Evolutionary conservation across 352 stramenopile genomes (phyloP).

Genomic region (Pythium dissotocum): DNA sequence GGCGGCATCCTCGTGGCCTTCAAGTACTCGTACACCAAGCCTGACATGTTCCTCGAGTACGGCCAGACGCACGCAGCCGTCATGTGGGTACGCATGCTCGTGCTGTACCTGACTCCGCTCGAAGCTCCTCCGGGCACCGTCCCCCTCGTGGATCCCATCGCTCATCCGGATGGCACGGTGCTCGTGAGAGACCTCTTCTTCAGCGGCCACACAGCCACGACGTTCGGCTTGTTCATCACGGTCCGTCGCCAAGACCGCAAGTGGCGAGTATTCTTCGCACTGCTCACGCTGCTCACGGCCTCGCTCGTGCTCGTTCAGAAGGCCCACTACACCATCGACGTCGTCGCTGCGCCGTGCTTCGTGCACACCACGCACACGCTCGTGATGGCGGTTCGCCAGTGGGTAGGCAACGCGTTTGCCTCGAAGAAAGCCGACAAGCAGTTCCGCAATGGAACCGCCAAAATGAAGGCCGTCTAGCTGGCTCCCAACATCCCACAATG

Average conservation of each 20-base stretch:
- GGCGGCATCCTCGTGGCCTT: constrained; percentile 26
- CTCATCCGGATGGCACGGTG: constrained; percentile 28
- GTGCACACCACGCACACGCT: constrained; percentile 35
- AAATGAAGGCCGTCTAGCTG: constrained; percentile 8
- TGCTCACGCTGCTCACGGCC: constrained; percentile 27
- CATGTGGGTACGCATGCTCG: constrained; percentile 41
- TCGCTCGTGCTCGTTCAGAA: constrained; percentile 36
- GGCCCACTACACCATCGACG: constrained; percentile 41
- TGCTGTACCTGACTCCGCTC: constrained; percentile 37
- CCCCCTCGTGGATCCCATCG: constrained; percentile 36
- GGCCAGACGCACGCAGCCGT: constrained; percentile 35
- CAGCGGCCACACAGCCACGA: constrained; percentile 39
- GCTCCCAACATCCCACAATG: too few relatives aligned
- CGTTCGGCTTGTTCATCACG: constrained; percentile 35
- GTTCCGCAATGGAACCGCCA: neutral
- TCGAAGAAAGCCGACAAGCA: constrained; percentile 11
- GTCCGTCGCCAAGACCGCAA: constrained; percentile 27
- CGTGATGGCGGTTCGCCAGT: constrained; percentile 14
- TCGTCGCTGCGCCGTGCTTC: constrained; percentile 41
- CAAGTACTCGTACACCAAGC: constrained; percentile 35
- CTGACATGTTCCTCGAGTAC: constrained; percentile 38
- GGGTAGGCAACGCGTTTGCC: neutral
- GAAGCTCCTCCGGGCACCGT: constrained; percentile 32
- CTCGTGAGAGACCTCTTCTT: constrained; percentile 44
- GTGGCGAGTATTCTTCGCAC: constrained; percentile 34